These are phyloP conservation scores for Rosellinia necatrix DNA, from an alignment of 2,329 filamentous ascomycete genomes.

Conservation along the genomic window DNA sequence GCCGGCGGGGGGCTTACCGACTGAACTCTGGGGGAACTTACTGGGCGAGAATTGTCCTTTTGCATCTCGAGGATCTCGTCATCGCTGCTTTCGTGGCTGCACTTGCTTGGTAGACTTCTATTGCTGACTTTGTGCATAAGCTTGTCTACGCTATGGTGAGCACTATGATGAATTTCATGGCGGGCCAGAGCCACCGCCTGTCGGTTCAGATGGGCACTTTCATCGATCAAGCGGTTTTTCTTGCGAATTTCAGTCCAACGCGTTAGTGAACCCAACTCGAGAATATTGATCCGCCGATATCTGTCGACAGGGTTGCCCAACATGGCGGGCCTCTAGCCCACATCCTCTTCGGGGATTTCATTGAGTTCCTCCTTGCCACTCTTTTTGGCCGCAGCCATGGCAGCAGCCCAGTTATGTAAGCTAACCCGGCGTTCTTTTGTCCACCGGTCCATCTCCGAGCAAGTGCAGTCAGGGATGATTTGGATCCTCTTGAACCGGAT, in stretches of 20 bases:
- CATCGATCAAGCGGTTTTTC: conserved; percentile 62
- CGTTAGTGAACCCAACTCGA: conserved; percentile 71
- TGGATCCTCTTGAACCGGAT: conserved; percentile 68
- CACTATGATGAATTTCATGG: conserved; percentile 37
- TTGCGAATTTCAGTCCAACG: conserved; percentile 74
- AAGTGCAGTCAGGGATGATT: conserved; percentile 68
- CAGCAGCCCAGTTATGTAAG: conserved; percentile 49
- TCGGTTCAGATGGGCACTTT: conserved; percentile 43
- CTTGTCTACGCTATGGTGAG: conserved; percentile 39
- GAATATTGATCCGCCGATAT: conserved; percentile 69
- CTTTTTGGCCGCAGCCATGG: conserved; percentile 42
- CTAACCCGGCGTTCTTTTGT: conserved; percentile 56
- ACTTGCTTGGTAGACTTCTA: conserved; percentile 38
- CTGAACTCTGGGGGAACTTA: conserved; percentile 9
- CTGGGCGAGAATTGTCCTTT: conserved; percentile 24
- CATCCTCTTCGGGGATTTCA: conserved; percentile 55
- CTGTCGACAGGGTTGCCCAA: conserved; percentile 73
- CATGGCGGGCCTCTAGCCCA: conserved; percentile 70
- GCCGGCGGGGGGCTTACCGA: conserved; percentile 18
- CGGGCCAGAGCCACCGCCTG: conserved; percentile 42
- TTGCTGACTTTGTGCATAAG: conserved; percentile 44
- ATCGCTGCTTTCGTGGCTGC: conserved; percentile 39
- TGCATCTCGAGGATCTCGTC: conserved; percentile 26
- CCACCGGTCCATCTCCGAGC: conserved; percentile 58
- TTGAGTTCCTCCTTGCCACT: conserved; percentile 35